Conservation (phyloP, 2,329 filamentous ascomycete species). For the Cryphonectria naterciae region DNA sequence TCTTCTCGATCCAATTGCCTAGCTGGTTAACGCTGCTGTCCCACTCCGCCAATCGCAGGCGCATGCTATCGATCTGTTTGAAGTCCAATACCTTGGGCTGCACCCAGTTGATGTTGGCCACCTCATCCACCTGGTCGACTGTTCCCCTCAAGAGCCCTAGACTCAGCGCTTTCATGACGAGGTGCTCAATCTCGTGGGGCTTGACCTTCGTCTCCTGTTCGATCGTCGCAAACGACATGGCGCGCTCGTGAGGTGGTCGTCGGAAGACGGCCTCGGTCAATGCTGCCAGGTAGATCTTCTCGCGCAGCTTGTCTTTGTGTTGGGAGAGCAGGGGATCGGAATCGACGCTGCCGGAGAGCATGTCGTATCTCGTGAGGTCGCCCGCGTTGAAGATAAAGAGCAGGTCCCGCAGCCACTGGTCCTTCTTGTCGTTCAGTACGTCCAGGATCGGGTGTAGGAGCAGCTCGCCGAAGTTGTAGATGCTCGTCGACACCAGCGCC, state of each 20-base stretch:
- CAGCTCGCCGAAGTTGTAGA: conserved; percentile 99
- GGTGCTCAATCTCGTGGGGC: conserved; percentile 90
- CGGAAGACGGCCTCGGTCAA: conserved; percentile 96
- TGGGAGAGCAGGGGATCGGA: conserved; percentile 79
- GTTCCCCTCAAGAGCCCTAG: conserved; percentile 86
- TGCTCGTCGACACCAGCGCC: conserved; percentile 88
- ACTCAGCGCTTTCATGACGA: conserved; percentile 99
- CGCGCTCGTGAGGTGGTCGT: conserved; percentile 90
- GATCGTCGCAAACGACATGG: conserved; percentile 90
- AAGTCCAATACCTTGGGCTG: conserved; percentile 97
- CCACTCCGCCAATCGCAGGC: conserved; percentile 86
- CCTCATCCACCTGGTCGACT: conserved; percentile 93
- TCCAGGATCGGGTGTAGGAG: conserved; percentile 95
- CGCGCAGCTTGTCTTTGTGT: conserved; percentile 83
- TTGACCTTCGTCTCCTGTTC: conserved; percentile 90
- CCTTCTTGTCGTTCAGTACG: conserved; percentile 69
- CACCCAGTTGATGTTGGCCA: conserved; percentile 97
- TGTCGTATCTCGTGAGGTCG: conserved; percentile 85
- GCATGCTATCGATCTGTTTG: conserved; percentile 93
- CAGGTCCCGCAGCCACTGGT: conserved; percentile 91
- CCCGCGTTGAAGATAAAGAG: conserved; percentile 97
- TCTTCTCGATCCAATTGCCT: conserved; percentile 94
- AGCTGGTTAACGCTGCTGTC: conserved; percentile 94
- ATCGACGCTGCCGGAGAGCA: conserved; percentile 77
- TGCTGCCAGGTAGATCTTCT: conserved; percentile 97